Evolutionary conservation across 1,139 yeast genomes (phyloP).

Genomic region (Yamadazyma membranifaciens): DNA sequence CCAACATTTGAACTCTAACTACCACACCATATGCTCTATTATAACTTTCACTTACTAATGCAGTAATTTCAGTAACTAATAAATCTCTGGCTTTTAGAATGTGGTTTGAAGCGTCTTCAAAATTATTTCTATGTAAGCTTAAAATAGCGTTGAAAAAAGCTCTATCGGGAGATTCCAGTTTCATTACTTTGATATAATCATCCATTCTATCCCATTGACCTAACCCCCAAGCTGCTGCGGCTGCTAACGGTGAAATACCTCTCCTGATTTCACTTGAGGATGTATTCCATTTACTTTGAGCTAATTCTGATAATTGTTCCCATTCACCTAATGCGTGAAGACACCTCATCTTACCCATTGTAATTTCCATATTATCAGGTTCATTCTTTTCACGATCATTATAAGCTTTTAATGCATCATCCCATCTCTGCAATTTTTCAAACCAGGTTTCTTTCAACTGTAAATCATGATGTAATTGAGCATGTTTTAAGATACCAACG

Average conservation of each 20-base stretch:
- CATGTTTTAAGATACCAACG: conserved; percentile 91
- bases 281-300: conserved; percentile 79
- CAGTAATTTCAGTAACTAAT: conserved; percentile 89
- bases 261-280: conserved; percentile 73
- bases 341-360: conserved; percentile 98
- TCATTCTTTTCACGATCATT: conserved; percentile 64
- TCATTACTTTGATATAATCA: conserved; percentile 85
- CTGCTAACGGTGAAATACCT: conserved; percentile 95
- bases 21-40: conserved; percentile 97
- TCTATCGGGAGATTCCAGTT: conserved; percentile 86
- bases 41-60: conserved; percentile 92
- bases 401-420: conserved; percentile 91
- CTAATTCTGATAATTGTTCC: conserved; percentile 87
- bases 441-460: conserved; percentile 97
- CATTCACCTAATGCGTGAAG: conserved; percentile 97
- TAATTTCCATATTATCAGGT: conserved; percentile 68
- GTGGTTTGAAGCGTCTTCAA: conserved; percentile 75
- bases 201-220: conserved; percentile 98
- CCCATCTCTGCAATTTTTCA: conserved; percentile 96
- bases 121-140: conserved; percentile 81
- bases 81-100: conserved; percentile 84
- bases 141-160: conserved; percentile 92
- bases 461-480: conserved; percentile 88
- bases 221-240: conserved; percentile 99
- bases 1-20: conserved; percentile 94